These are phyloP conservation scores for Xylariaceae sp. DNA, from an alignment of 2,329 filamentous ascomycete genomes.

Conservation along the genomic window DNA sequence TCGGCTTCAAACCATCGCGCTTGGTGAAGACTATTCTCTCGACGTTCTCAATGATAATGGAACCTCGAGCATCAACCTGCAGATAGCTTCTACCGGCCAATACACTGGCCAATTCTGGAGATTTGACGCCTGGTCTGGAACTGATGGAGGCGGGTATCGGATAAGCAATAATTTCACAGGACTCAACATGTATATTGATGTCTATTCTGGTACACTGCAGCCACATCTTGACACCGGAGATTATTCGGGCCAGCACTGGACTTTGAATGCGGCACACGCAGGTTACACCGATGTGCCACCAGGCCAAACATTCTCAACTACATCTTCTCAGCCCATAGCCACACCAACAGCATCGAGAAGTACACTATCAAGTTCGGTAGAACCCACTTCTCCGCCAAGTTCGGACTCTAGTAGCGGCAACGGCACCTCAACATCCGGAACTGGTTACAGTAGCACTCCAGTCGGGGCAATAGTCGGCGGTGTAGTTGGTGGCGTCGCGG, in stretches of 20 bases:
- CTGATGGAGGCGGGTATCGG: conserved; percentile 1
- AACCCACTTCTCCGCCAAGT: too few relatives aligned
- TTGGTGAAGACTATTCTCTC: not conserved
- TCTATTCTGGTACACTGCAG: not conserved
- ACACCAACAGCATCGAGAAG: too few relatives aligned
- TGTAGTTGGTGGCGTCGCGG: too few relatives aligned
- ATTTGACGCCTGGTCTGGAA: not conserved
- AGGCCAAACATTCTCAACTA: too few relatives aligned
- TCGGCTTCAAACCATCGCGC: not conserved
- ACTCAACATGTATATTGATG: not conserved
- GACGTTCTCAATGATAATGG: conserved; percentile 5
- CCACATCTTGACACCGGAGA: not conserved
- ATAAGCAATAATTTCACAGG: conserved; percentile 3
- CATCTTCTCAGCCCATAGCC: too few relatives aligned
- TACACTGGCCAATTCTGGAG: conserved; percentile 2
- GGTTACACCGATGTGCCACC: not conserved
- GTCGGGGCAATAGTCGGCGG: too few relatives aligned
- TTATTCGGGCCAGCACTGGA: conserved; percentile 3
- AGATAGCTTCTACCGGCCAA: conserved; percentile 1
- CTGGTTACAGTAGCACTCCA: too few relatives aligned
- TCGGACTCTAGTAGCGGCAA: too few relatives aligned
- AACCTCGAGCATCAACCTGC: not conserved
- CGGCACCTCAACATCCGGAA: too few relatives aligned
- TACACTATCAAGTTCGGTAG: too few relatives aligned
- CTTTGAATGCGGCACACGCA: not conserved